Evolutionary conservation across 805 yeast species (phyloP).

Genomic region (Pichia exigua): DNA sequence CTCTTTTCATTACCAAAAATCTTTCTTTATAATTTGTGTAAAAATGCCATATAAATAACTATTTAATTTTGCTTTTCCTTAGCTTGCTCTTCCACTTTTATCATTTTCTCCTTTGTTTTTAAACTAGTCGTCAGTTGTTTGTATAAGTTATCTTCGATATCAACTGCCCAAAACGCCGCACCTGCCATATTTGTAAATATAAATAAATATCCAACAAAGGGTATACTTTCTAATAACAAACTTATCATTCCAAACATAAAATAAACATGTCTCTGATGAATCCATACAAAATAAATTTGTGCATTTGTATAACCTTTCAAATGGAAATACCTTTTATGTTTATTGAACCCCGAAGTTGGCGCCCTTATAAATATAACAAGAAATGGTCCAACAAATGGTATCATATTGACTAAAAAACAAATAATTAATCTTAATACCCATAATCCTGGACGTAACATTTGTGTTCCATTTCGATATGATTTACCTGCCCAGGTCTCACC

Average conservation of each 20-base stretch:
- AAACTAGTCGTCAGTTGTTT: not conserved
- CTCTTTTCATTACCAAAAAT: constrained; percentile 32
- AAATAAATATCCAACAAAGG: constrained; percentile 45
- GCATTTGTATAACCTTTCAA: constrained; percentile 42
- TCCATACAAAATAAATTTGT: constrained; percentile 34
- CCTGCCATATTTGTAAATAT: constrained; percentile 53
- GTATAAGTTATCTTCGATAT: constrained; percentile 21
- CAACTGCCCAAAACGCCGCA: constrained; percentile 57
- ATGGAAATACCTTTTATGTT: constrained; percentile 49
- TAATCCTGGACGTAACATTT: constrained; percentile 29
- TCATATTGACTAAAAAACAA: constrained; percentile 33
- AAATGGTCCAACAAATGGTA: constrained; percentile 57
- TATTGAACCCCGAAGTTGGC: constrained; percentile 43
- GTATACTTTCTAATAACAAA: constrained; percentile 44
- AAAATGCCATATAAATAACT: not conserved
- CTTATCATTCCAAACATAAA: constrained; percentile 46
- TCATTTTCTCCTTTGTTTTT: not conserved
- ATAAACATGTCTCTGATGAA: constrained; percentile 27
- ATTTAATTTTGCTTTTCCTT: not conserved
- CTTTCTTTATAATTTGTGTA: not conserved
- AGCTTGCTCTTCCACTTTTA: not conserved
- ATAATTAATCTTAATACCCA: constrained; percentile 32
- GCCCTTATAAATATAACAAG: constrained; percentile 43
- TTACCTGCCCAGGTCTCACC: constrained; percentile 24
- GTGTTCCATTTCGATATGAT: constrained; percentile 11